A percentile compares a stretch with the other conserved stretches of the same genome.
Conservation (phyloP, 2,329 filamentous ascomycete species). For the Aspergillus udagawae region DNA sequence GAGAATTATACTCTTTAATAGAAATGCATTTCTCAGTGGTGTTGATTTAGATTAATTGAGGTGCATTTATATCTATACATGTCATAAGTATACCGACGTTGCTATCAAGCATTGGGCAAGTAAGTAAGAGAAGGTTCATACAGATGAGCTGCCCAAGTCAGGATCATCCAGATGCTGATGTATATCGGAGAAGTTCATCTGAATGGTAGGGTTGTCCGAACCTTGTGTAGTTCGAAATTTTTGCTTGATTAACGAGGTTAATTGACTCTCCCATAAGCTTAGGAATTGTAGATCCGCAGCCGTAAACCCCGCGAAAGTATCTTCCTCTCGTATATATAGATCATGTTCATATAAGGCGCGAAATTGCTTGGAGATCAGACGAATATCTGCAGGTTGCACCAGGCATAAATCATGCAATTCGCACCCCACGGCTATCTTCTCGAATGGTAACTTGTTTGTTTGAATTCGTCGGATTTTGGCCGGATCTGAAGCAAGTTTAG, state of each 20-base stretch:
- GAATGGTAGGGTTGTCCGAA: not conserved
- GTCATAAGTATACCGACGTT: not conserved
- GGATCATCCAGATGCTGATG: not conserved
- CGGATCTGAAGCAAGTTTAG: not conserved
- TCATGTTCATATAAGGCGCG: conserved; percentile 11
- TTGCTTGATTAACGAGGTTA: conserved; percentile 14
- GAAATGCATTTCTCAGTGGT: not conserved
- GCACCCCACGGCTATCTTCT: conserved; percentile 21
- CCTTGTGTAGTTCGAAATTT: conserved; percentile 14
- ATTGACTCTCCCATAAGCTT: conserved; percentile 15
- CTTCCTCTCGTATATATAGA: conserved; percentile 17
- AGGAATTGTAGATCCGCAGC: conserved; percentile 1
- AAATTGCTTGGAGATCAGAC: conserved; percentile 3
- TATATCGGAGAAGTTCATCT: not conserved
- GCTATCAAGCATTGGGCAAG: not conserved
- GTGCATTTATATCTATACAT: not conserved
- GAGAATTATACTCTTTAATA: not conserved
- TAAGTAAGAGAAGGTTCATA: too few relatives aligned
- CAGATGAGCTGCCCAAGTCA: not conserved
- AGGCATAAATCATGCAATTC: conserved; percentile 22
- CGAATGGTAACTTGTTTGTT: conserved; percentile 26
- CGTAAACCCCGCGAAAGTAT: conserved; percentile 9
- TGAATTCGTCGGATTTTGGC: conserved; percentile 13
- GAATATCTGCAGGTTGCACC: conserved; percentile 1
- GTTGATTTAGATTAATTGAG: not conserved